Conservation (phyloP, 192 early-diverging fungal species). For the Coemansia sp. region DNA sequence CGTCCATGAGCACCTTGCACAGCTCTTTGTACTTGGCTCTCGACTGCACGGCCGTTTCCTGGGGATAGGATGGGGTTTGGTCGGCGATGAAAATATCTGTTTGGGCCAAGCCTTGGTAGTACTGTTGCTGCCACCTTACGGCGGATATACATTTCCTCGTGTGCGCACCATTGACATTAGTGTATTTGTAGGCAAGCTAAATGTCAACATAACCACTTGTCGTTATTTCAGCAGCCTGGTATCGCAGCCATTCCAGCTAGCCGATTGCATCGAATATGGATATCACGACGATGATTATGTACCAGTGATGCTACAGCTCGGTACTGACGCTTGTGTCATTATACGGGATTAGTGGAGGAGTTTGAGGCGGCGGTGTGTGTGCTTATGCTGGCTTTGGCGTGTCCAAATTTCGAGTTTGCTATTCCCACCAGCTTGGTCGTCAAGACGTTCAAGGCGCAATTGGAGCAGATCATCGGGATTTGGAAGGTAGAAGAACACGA, state of each 20-base stretch:
- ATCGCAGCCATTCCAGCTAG: neutral
- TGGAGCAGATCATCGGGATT: neutral
- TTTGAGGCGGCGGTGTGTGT: neutral
- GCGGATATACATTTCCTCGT: neutral
- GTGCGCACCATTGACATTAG: neutral
- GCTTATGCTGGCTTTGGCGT: neutral
- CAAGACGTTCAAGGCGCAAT: neutral
- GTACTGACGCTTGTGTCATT: neutral
- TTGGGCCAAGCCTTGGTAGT: neutral
- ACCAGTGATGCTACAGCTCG: neutral
- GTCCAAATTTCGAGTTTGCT: neutral
- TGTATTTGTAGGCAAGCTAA: neutral
- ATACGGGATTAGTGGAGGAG: neutral
- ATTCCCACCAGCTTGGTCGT: neutral
- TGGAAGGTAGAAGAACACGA: neutral
- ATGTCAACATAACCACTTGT: neutral
- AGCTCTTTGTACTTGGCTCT: too few relatives aligned
- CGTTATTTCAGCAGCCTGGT: neutral
- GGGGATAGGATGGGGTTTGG: neutral
- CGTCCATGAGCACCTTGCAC: too few relatives aligned
- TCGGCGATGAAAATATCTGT: neutral
- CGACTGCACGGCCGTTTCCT: too few relatives aligned
- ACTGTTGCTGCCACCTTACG: neutral
- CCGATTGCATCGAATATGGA: neutral
- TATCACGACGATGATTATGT: neutral